phyloP scores from a whole-genome alignment of 192 early-diverging fungal genomes.

The Umbelopsis isabellina region DNA sequence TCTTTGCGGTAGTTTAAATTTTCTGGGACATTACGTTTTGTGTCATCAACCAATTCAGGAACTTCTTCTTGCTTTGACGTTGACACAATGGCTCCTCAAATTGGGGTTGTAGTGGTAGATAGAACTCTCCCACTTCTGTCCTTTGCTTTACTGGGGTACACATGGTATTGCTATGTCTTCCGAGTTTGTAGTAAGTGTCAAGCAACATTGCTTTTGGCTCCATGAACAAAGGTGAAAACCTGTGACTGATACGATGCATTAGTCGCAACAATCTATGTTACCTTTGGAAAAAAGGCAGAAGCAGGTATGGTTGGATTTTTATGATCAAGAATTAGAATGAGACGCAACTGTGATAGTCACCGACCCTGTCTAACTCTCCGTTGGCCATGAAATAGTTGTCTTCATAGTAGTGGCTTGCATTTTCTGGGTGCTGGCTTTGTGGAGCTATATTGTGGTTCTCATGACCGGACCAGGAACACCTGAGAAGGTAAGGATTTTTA shows the following conservation, averaged over 20 bases:
- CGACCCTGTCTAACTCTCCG: too few relatives aligned
- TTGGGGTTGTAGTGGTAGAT: slow-evolving; percentile 7
- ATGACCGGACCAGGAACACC: slow-evolving; percentile 29
- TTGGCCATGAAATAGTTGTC: slow-evolving; percentile 10
- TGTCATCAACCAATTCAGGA: too few relatives aligned
- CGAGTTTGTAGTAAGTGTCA: slow-evolving; percentile 37
- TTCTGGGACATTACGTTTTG: too few relatives aligned
- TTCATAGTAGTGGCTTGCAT: slow-evolving; percentile 31
- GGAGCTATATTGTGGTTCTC: slow-evolving; percentile 30
- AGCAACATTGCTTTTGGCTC: neutral
- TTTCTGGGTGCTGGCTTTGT: slow-evolving; percentile 22
- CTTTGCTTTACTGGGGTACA: slow-evolving; percentile 33
- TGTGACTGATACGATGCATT: neutral
- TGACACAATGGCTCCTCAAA: slow-evolving; percentile 11
- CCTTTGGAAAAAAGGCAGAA: neutral
- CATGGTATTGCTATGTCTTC: slow-evolving; percentile 41
- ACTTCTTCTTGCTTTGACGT: neutral
- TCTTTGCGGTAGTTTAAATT: too few relatives aligned
- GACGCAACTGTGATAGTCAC: neutral
- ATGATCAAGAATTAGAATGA: neutral
- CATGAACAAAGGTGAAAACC: neutral
- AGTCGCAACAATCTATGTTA: slow-evolving; percentile 1
- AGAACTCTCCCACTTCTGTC: slow-evolving; percentile 32
- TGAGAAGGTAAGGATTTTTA: slow-evolving; percentile 21
- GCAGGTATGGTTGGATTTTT: neutral